phyloP scores from a whole-genome alignment of 2,329 filamentous ascomycete genomes.

The Macrophomina tecta region DNA sequence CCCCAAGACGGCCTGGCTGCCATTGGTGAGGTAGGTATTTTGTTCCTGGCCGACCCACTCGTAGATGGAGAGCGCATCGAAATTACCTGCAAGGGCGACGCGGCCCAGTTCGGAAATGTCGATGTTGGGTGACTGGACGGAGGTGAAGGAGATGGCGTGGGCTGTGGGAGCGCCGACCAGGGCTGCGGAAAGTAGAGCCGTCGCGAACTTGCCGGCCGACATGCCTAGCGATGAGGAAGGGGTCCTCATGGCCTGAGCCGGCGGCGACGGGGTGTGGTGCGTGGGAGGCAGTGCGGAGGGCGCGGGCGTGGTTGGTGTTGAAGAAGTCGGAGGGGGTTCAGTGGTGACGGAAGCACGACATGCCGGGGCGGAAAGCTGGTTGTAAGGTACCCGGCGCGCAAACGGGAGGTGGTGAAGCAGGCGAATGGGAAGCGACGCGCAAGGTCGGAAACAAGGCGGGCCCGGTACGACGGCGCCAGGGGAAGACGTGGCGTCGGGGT shows the following conservation, averaged over 20 bases:
- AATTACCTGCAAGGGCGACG: conserved; percentile 86
- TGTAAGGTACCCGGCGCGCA: conserved; percentile 22
- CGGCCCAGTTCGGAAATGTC: conserved; percentile 80
- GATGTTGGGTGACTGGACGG: conserved; percentile 72
- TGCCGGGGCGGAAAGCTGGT: conserved; percentile 28
- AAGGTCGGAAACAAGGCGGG: conserved; percentile 29
- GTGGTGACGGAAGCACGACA: conserved; percentile 29
- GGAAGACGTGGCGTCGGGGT: conserved; percentile 29
- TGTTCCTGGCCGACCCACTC: conserved; percentile 82
- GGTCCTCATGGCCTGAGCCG: conserved; percentile 42
- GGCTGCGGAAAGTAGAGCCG: conserved; percentile 38
- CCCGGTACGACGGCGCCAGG: conserved; percentile 25
- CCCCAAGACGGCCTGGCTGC: conserved; percentile 79
- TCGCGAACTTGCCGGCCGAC: conserved; percentile 44
- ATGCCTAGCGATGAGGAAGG: conserved; percentile 46
- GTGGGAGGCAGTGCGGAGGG: conserved; percentile 19
- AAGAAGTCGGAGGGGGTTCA: conserved; percentile 29
- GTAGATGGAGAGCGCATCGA: conserved; percentile 89
- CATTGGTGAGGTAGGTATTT: conserved; percentile 70
- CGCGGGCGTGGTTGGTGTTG: conserved; percentile 34
- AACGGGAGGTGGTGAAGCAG: conserved; percentile 29
- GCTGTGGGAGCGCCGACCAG: conserved; percentile 34
- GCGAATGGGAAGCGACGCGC: conserved; percentile 27
- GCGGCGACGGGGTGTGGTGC: conserved; percentile 29
- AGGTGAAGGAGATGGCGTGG: conserved; percentile 58